Evolutionary conservation across 352 stramenopile species (phyloP).

Genomic region (Phytophthora fragariae): DNA sequence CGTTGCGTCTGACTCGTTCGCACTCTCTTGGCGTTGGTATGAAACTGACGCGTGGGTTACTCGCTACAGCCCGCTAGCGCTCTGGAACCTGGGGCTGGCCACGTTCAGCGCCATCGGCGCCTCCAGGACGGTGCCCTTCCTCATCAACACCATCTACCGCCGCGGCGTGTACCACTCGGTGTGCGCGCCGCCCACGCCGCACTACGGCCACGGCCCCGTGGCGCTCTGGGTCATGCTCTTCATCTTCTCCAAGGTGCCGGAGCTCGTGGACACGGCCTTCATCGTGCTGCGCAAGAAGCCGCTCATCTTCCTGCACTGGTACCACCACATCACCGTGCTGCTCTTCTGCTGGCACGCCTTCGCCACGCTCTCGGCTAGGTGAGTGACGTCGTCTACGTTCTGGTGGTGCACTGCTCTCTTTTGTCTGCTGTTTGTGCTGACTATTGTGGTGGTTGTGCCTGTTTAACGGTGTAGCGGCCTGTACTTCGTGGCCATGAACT

Average conservation of each 20-base stretch:
- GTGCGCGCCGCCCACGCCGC: constrained; percentile 68
- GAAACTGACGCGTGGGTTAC: constrained; percentile 26
- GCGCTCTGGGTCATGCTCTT: constrained; percentile 86
- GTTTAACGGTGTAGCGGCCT: constrained; percentile 71
- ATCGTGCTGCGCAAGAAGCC: constrained; percentile 98
- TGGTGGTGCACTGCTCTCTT: constrained; percentile 21
- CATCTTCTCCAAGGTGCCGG: constrained; percentile 92
- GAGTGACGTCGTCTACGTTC: constrained; percentile 21
- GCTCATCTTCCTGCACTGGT: constrained; percentile 98
- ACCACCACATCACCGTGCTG: constrained; percentile 98
- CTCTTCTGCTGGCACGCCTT: constrained; percentile 98
- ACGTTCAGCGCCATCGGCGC: constrained; percentile 86
- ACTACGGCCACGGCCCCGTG: constrained; percentile 76
- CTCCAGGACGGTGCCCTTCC: constrained; percentile 78
- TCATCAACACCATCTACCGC: constrained; percentile 83
- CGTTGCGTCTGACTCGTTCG: constrained; percentile 21
- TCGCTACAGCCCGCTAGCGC: constrained; percentile 55
- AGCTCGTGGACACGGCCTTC: constrained; percentile 97
- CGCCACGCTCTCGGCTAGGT: constrained; percentile 89
- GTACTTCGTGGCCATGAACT: constrained; percentile 99
- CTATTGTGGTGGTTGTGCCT: constrained; percentile 4
- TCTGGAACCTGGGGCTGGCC: constrained; percentile 85
- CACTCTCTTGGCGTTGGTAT: constrained; percentile 27
- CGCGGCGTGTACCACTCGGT: constrained; percentile 87
- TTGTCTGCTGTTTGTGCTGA: constrained; percentile 15